Conservation (phyloP, 768 basidiomycete species). For the Lactarius indigo region DNA sequence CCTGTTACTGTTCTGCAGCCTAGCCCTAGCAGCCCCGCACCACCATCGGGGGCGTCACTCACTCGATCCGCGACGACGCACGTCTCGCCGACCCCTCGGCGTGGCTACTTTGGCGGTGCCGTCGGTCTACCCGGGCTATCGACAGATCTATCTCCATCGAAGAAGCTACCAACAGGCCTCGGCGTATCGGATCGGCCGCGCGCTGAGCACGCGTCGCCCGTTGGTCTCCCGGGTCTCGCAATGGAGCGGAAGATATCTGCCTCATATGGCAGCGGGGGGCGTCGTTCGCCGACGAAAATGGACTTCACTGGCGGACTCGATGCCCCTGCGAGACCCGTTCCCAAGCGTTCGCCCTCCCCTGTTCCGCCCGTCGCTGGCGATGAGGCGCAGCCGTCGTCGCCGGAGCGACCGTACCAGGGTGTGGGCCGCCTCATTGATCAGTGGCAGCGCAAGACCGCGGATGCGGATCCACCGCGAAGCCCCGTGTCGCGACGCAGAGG, state of each 20-base stretch:
- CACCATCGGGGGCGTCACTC: conserved; percentile 1
- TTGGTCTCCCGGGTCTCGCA: conserved; percentile 24
- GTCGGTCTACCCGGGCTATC: conserved; percentile 18
- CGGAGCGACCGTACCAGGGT: conserved; percentile 76
- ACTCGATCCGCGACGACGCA: conserved; percentile 6
- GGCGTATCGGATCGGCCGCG: conserved; percentile 29
- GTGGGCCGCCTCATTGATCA: conserved; percentile 83
- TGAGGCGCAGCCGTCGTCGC: conserved; percentile 53
- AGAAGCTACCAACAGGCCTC: conserved; percentile 23
- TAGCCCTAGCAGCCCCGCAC: background rate
- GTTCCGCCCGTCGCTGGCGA: conserved; percentile 5
- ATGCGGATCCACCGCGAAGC: conserved; percentile 42
- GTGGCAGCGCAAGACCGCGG: conserved; percentile 80
- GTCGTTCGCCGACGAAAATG: conserved; percentile 19
- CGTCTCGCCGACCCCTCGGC: conserved; percentile 8
- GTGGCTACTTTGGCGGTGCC: conserved; percentile 14
- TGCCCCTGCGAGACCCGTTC: background rate
- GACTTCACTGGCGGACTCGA: conserved; percentile 8
- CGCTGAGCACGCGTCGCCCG: conserved; percentile 22
- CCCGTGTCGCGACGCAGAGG: conserved; percentile 37
- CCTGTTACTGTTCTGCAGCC: conserved; percentile 2
- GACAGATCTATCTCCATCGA: conserved; percentile 14
- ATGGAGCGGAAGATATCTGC: conserved; percentile 12
- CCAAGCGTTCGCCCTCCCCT: conserved; percentile 13
- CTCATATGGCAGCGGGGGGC: conserved; percentile 12